Conservation (phyloP, 2,329 filamentous ascomycete species). For the Exophiala calicioides region DNA sequence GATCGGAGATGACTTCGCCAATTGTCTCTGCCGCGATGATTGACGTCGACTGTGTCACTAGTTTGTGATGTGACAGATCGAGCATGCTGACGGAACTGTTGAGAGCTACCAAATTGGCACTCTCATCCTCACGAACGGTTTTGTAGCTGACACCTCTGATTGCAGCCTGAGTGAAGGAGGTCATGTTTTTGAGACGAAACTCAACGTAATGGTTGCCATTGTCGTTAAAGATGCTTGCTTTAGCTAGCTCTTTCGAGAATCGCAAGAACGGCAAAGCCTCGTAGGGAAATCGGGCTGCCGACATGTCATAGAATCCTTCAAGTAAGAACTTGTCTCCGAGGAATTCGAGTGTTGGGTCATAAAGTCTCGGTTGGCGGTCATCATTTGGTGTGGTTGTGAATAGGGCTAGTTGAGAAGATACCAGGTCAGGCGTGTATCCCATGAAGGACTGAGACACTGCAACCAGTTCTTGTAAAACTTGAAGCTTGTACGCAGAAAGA, state of each 20-base stretch:
- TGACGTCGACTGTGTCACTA: slow-evolving; percentile 23
- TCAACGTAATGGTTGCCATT: slow-evolving; percentile 58
- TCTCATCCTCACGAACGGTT: slow-evolving; percentile 80
- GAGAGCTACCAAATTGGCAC: slow-evolving; percentile 75
- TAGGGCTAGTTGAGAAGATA: slow-evolving; percentile 66
- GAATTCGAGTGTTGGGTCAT: slow-evolving; percentile 48
- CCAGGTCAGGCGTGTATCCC: slow-evolving; percentile 71
- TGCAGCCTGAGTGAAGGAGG: slow-evolving; percentile 76
- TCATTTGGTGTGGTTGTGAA: slow-evolving; percentile 50
- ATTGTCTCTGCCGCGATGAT: slow-evolving; percentile 36
- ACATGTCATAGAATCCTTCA: slow-evolving; percentile 63
- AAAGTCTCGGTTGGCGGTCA: slow-evolving; percentile 4
- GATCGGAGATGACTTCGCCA: slow-evolving; percentile 70
- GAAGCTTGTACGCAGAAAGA: slow-evolving; percentile 17
- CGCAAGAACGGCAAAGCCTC: slow-evolving; percentile 78
- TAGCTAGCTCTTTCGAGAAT: slow-evolving; percentile 66
- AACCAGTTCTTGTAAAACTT: slow-evolving; percentile 66
- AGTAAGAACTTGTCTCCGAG: slow-evolving; percentile 60
- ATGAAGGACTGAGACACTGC: slow-evolving; percentile 66
- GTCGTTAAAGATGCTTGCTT: slow-evolving; percentile 45
- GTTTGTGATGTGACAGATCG: slow-evolving; percentile 34
- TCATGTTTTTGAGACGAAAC: slow-evolving; percentile 66
- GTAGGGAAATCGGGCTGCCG: slow-evolving; percentile 78
- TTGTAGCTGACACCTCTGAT: slow-evolving; percentile 73
- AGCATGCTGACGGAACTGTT: slow-evolving; percentile 55